Evolutionary conservation across 2,329 filamentous ascomycete species (phyloP).

Genomic region (Alternaria burnsii): DNA sequence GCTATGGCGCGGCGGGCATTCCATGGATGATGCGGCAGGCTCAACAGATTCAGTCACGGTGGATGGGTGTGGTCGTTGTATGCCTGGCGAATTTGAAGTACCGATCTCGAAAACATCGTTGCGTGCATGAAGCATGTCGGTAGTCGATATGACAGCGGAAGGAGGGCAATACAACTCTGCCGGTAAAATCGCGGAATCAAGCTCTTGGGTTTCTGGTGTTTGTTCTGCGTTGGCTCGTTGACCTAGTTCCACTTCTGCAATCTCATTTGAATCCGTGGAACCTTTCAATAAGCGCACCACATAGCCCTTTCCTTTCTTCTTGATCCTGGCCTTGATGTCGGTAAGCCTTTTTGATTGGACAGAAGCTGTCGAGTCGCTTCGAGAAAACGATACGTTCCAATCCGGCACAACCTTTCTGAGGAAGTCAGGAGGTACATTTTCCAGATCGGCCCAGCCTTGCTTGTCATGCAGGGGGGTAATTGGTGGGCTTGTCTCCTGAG

Average conservation of each 20-base stretch:
- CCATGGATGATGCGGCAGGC: not conserved
- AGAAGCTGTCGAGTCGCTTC: conserved; percentile 38
- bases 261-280: conserved; percentile 34
- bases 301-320: conserved; percentile 46
- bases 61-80: conserved; percentile 5
- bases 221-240: conserved; percentile 9
- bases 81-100: conserved; percentile 33
- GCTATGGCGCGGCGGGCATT: not conserved
- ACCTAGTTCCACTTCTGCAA: conserved; percentile 40
- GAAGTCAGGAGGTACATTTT: conserved; percentile 40
- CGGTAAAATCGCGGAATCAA: conserved; percentile 25
- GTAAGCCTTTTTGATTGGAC: conserved; percentile 37
- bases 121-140: not conserved
- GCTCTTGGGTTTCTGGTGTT: conserved; percentile 20
- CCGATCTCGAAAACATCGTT: conserved; percentile 36
- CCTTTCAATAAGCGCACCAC: conserved; percentile 43
- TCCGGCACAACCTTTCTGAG: conserved; percentile 43
- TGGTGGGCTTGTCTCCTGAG: conserved; percentile 35
- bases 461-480: conserved; percentile 34
- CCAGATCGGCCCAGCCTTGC: conserved; percentile 42
- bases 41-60: not conserved
- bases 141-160: not conserved
- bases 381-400: conserved; percentile 39
- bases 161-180: conserved; percentile 31
- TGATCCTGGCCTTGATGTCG: conserved; percentile 44